A percentile compares a stretch with the other conserved stretches of the same genome.
Evolutionary conservation across 345 rosid species (phyloP).

Genomic region (Stellera chamaejasme): DNA sequence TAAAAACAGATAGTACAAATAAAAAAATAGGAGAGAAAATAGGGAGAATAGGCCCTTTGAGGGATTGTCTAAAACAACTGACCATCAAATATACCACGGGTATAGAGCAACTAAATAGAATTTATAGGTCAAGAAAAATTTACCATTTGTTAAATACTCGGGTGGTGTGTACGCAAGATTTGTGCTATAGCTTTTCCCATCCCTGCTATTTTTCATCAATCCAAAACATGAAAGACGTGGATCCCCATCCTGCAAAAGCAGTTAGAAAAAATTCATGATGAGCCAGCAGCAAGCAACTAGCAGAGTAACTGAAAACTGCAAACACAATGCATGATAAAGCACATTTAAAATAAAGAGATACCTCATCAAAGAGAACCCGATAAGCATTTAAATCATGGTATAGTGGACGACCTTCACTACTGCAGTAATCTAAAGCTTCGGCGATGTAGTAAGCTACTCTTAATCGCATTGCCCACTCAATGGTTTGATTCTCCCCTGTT

Average conservation of each 20-base stretch:
- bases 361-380: constrained; percentile 95
- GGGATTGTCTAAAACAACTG: no score
- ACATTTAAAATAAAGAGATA: constrained; percentile 17
- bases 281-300: constrained; percentile 1
- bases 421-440: constrained; percentile 85
- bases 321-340: neutral
- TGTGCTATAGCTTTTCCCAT: constrained; percentile 89
- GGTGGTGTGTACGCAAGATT: constrained; percentile 90
- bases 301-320: neutral
- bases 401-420: constrained; percentile 56
- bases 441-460: constrained; percentile 82
- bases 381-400: constrained; percentile 92
- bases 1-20: no score
- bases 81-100: neutral
- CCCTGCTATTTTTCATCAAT: constrained; percentile 85
- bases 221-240: constrained; percentile 93
- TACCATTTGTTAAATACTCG: constrained; percentile 79
- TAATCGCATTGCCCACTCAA: constrained; percentile 87
- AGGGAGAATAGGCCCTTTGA: no score
- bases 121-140: neutral
- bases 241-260: constrained; percentile 65
- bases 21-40: no score
- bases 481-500: constrained; percentile 88
- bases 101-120: neutral
- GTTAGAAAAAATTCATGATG: constrained; percentile 4